Conservation (phyloP, 805 yeast genomes). For the Kuraishia capsulata region DNA sequence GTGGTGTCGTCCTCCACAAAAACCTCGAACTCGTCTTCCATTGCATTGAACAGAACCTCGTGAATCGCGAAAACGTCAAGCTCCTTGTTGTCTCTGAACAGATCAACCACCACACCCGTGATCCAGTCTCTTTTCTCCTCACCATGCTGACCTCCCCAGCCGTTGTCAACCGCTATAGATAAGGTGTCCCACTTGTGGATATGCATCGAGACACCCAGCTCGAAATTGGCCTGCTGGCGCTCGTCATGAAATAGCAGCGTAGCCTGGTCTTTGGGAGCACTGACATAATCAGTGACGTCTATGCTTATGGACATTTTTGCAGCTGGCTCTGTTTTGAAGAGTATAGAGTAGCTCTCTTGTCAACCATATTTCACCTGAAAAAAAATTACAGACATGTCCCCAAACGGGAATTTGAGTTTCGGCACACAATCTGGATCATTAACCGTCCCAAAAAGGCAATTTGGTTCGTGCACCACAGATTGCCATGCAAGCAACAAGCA, state of each 20-base stretch:
- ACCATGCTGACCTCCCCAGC: slow-evolving; percentile 95
- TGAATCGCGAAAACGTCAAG: slow-evolving; percentile 78
- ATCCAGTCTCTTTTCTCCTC: slow-evolving; percentile 94
- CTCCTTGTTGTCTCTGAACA: slow-evolving; percentile 51
- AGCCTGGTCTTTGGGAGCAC: slow-evolving; percentile 14
- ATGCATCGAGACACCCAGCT: slow-evolving; percentile 87
- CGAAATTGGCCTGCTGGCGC: slow-evolving; percentile 76
- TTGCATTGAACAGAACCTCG: slow-evolving; percentile 75
- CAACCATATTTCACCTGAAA: not conserved
- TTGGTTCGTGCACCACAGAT: no score
- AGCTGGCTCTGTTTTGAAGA: not conserved
- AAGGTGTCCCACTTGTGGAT: slow-evolving; percentile 87
- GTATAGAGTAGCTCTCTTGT: not conserved
- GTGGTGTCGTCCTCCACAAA: slow-evolving; percentile 87
- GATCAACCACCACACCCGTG: slow-evolving; percentile 69
- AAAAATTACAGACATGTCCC: no score
- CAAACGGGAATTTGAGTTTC: no score
- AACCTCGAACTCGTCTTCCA: slow-evolving; percentile 93
- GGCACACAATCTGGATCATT: no score
- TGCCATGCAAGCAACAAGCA: no score
- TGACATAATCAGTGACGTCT: slow-evolving; percentile 6
- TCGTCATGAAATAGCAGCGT: slow-evolving; percentile 31
- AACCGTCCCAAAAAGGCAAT: no score
- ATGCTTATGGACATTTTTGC: not conserved
- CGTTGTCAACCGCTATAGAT: slow-evolving; percentile 78